Evolutionary conservation across 371 early-diverging fungal genomes (phyloP), one percentile per base, ranked within the genome.

Genomic region (Mortierella sp.): DNA sequence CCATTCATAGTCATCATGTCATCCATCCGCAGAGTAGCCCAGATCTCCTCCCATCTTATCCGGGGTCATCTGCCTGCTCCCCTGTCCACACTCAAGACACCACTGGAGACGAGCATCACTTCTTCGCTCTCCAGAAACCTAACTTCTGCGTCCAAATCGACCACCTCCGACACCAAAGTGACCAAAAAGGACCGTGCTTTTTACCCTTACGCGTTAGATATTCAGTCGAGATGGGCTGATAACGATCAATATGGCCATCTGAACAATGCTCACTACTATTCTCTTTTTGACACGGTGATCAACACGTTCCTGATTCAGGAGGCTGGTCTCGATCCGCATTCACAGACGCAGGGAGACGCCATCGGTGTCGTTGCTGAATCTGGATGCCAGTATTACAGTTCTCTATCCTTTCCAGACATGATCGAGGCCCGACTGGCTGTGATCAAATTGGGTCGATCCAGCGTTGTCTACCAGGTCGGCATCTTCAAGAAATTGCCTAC

Each of bases 201-300:
- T 28, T 81, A 81, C 57, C 62, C 67, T n/a, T 79, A 77, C 57
- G 57, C 74, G 19, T 66, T 82, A 44, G 75, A 74, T 16, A 82
- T 82, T 19, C 82, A 81, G 29, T 73, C 81, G 11, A 75, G 89
- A 57, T 88, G 88, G 87, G 80, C 83, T 30, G 90, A 90, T 62
- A 87, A 88, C 55, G 90, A 90, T 58, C 83, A 85, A 46, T 90
- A 90, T 62, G 88, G 87, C 16, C 90, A 90, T 75, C 75, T 90
- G 53, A 90, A 90, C 73, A 90, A 90, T 62, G 83, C 87, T 0
- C 75, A 88, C 25, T 89, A 86, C 63, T 87, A 90, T 61, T 75
- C 81, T 52, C 87, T 86, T 58, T 87, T 90, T 60, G 90, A 90
- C 63, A 88, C 88, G 2, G 70, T 87, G 21, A 86, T 89, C 53